These are phyloP conservation scores for Fragilaria crotonensis DNA, from an alignment of 108 stramenopile species.

Conservation along the genomic window DNA sequence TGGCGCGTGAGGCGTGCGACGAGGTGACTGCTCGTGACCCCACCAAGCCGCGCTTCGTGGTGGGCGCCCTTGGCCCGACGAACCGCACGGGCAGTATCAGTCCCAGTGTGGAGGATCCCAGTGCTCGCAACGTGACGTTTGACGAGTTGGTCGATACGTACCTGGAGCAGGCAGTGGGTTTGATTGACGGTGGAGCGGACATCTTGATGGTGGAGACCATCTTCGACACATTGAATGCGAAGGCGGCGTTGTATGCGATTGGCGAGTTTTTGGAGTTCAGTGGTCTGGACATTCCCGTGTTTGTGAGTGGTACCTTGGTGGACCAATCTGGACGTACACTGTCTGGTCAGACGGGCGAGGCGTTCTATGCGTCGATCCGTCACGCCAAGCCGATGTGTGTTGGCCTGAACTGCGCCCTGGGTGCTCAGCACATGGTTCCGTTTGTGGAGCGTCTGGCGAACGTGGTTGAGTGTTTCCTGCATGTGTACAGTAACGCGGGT, in stretches of 20 bases:
- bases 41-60: conserved; percentile 92
- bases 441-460: too few relatives aligned
- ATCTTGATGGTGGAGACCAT: too few relatives aligned
- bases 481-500: conserved; percentile 98
- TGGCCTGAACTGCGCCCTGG: conserved; percentile 97
- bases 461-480: conserved; percentile 93
- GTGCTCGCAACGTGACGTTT: too few relatives aligned
- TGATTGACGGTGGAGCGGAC: conserved; percentile 94
- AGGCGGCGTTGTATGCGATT: conserved; percentile 94
- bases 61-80: conserved; percentile 96
- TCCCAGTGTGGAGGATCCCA: conserved; percentile 96
- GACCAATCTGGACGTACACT: conserved; percentile 98
- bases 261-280: conserved; percentile 88
- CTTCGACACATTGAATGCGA: conserved; percentile 97
- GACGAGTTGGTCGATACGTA: conserved; percentile 97
- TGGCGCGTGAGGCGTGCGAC: conserved; percentile 96
- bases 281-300: conserved; percentile 88
- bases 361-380: too few relatives aligned
- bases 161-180: conserved; percentile 91
- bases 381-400: conserved; percentile 98
- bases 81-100: conserved; percentile 97
- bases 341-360: conserved; percentile 97
- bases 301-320: conserved; percentile 93
- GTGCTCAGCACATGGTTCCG: conserved; percentile 94
- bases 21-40: conserved; percentile 93